Base-by-base conservation (phyloP, 139 green algal species). In the Chlorella ohadii region DNA sequence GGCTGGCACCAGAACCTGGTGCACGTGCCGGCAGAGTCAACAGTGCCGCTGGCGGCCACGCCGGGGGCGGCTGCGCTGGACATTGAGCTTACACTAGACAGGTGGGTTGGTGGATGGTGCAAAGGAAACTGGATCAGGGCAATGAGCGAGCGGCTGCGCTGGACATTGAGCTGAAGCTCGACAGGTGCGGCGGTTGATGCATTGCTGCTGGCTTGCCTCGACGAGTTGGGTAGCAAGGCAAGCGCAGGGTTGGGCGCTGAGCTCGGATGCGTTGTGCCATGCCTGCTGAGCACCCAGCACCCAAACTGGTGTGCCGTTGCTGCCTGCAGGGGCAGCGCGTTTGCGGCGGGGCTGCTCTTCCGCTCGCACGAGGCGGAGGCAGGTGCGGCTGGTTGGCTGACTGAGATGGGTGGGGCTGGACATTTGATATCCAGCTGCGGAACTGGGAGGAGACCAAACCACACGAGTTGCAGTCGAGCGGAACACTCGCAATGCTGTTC, bases 321-420 rank as follows among this genome's bases (percentile, higher is more conserved):
- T 31, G 31, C 2, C 28, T 65, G 81, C 84, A 92, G 86, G 36
- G 84, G 84, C 5, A 65, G 57, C 22, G 66, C 84, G 3, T 79
- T 65, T 47, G 87, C 90, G 12, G 89, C 83, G 1, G 90, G 90
- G n/a, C 51, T 94, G 65, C 84, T 98, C 61, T 85, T 97, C 28
- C 87, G 88, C 38, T 93, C 88, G 20, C 95, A 94, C 90, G 76
- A 92, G 31, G 88, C 89, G 7, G 89, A 88, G 11, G 92, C 80
- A 59, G 70, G 70, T 77, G 70, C 25, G 59, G 59, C 27, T 31
- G 67, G 67, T 13, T 27, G 66, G n/a, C n/a, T n/a, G n/a, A n/a
- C n/a, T n/a, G n/a, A n/a, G n/a, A n/a, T n/a, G n/a, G n/a, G n/a
- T n/a, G n/a, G n/a, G n/a, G n/a, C n/a, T n/a, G n/a, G n/a, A n/a